These are phyloP conservation scores for Botryobasidium botryosum DNA, from an alignment of 768 basidiomycete species.

Conservation along the genomic window DNA sequence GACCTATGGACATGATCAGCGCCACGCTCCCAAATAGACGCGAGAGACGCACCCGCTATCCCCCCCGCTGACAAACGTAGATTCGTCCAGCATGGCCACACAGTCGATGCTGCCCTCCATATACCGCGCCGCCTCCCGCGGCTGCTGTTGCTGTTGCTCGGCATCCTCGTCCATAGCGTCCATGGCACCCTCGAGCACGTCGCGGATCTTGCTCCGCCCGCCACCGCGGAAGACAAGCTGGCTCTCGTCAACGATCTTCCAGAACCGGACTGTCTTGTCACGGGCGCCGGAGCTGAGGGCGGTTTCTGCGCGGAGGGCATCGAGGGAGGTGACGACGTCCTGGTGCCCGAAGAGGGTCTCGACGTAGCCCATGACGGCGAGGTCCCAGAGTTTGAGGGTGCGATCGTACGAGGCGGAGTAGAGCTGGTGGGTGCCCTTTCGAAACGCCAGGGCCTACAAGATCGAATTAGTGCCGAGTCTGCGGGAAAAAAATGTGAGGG, in stretches of 20 bases:
- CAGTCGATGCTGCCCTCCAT: constrained; percentile 86
- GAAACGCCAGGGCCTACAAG: constrained; percentile 42
- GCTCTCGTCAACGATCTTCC: constrained; percentile 92
- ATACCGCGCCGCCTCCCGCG: constrained; percentile 25
- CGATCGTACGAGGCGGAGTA: constrained; percentile 74
- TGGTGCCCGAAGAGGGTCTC: constrained; percentile 98
- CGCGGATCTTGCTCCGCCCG: constrained; percentile 44
- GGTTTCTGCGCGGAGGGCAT: constrained; percentile 66
- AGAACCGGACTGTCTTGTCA: constrained; percentile 84
- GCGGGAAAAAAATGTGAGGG: constrained; percentile 18
- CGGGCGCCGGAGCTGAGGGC: constrained; percentile 77
- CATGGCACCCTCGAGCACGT: constrained; percentile 64
- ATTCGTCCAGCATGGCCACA: constrained; percentile 90
- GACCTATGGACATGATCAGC: too few relatives aligned
- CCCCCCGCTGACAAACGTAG: constrained; percentile 81
- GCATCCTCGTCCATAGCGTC: constrained; percentile 33
- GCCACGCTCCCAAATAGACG: background rate
- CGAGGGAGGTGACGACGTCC: constrained; percentile 62
- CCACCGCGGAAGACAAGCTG: constrained; percentile 95
- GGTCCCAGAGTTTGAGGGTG: constrained; percentile 76
- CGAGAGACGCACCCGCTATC: constrained; percentile 69
- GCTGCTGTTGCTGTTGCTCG: constrained; percentile 8
- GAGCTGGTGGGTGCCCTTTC: constrained; percentile 57
- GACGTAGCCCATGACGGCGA: constrained; percentile 73
- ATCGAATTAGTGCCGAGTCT: constrained; percentile 9